phyloP scores from a whole-genome alignment of 1,284 basidiomycete genomes.

The Leccinum pseudoinsigne region DNA sequence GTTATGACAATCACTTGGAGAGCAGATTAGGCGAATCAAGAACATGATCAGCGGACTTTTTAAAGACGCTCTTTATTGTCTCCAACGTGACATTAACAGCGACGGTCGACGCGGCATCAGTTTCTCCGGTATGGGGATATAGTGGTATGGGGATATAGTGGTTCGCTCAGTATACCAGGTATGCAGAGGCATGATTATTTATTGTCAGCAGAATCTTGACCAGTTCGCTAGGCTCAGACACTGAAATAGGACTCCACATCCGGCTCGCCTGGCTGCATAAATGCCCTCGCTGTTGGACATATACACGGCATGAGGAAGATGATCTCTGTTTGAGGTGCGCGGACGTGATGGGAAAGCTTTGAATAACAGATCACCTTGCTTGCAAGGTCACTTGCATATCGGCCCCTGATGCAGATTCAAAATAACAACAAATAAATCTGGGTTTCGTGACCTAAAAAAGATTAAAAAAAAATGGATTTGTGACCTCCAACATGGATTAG shows the following conservation, averaged over 20 bases:
- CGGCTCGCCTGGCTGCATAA: conserved; percentile 26
- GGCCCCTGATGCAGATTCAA: too few species aligned
- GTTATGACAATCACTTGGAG: conserved; percentile 1
- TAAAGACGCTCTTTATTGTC: conserved; percentile 78
- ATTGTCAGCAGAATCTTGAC: conserved; percentile 1
- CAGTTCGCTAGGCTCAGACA: conserved; percentile 15
- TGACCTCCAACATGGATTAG: too few species aligned
- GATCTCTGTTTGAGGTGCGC: conserved; percentile 30
- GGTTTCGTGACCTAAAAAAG: too few species aligned
- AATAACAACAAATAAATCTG: too few species aligned
- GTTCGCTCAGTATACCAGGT: conserved; percentile 47
- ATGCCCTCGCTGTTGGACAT: conserved; percentile 37
- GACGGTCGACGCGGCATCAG: conserved; percentile 39
- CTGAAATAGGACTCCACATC: conserved; percentile 21
- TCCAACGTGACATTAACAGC: conserved; percentile 59
- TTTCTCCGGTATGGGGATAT: conserved; percentile 36
- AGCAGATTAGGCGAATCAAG: conserved; percentile 4
- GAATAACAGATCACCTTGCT: background rate
- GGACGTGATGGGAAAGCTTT: conserved; percentile 21
- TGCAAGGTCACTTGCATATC: too few species aligned
- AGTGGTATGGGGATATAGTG: conserved; percentile 37
- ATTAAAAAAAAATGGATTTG: too few species aligned
- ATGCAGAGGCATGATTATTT: conserved; percentile 9
- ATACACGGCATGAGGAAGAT: conserved; percentile 26
- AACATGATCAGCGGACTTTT: conserved; percentile 46